Conservation (phyloP, 352 stramenopile genomes). For the Albugo laibachii region DNA sequence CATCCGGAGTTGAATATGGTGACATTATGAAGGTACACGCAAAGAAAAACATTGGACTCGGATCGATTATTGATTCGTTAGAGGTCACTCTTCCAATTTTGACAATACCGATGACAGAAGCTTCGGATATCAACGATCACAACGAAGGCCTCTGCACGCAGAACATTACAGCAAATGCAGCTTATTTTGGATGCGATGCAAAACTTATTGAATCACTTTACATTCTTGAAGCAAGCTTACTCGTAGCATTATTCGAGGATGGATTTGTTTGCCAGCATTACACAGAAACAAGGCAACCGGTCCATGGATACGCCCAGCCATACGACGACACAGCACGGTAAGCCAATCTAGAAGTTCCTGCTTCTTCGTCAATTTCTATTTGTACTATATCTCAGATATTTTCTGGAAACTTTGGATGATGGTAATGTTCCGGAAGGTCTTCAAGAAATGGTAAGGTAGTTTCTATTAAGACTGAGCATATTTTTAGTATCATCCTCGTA, state of each 20-base stretch:
- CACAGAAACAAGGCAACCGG: slow-evolving; percentile 21
- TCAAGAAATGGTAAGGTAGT: too few species aligned
- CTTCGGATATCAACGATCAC: background rate
- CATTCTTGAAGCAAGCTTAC: slow-evolving; percentile 8
- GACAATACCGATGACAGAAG: background rate
- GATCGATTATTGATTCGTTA: slow-evolving; percentile 3
- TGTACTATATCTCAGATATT: too few species aligned
- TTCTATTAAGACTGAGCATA: too few species aligned
- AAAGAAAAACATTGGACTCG: background rate
- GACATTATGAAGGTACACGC: too few species aligned
- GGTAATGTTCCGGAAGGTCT: too few species aligned
- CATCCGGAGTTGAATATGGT: too few species aligned
- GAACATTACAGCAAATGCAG: background rate
- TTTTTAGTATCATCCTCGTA: too few species aligned
- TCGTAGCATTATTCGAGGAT: slow-evolving; percentile 39
- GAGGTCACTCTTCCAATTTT: background rate
- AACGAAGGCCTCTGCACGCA: background rate
- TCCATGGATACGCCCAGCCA: slow-evolving; percentile 48
- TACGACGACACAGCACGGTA: slow-evolving; percentile 49
- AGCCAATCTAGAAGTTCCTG: background rate
- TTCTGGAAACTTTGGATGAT: too few species aligned
- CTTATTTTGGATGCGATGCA: slow-evolving; percentile 8
- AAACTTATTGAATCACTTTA: slow-evolving; percentile 3
- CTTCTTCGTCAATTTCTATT: too few species aligned
- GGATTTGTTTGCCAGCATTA: slow-evolving; percentile 47